phyloP scores from a whole-genome alignment of 495 filamentous ascomycete species.

The Astrocystis sublimbata region DNA sequence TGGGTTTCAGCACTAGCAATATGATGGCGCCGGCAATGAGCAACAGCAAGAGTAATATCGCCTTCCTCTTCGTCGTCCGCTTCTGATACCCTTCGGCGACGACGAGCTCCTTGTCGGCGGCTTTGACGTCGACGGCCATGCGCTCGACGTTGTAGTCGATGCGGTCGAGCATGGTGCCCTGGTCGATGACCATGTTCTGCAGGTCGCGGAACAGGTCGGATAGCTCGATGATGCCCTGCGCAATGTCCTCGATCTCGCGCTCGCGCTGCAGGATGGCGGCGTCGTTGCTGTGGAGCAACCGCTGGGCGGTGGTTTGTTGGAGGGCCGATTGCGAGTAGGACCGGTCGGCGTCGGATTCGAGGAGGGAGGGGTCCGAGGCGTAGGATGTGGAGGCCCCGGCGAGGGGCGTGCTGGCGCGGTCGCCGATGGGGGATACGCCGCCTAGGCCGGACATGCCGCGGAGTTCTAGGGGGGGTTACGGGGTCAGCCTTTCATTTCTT shows the following conservation, averaged over 20 bases:
- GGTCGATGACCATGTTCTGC: slow-evolving; percentile 96
- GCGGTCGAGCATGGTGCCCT: slow-evolving; percentile 94
- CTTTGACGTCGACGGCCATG: slow-evolving; percentile 87
- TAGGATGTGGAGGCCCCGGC: slow-evolving; percentile 47
- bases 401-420: slow-evolving; percentile 63
- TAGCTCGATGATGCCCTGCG: slow-evolving; percentile 94
- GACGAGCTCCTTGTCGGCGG: slow-evolving; percentile 86
- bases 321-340: slow-evolving; percentile 89
- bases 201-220: slow-evolving; percentile 95
- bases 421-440: slow-evolving; percentile 33
- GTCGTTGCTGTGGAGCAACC: slow-evolving; percentile 74
- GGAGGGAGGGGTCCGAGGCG: slow-evolving; percentile 72
- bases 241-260: slow-evolving; percentile 96
- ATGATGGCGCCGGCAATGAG: slow-evolving; percentile 86
- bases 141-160: slow-evolving; percentile 98
- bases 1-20: slow-evolving; percentile 81
- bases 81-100: slow-evolving; percentile 86
- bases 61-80: slow-evolving; percentile 84
- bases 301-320: slow-evolving; percentile 65
- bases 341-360: slow-evolving; percentile 88
- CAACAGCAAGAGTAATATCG: slow-evolving; percentile 82
- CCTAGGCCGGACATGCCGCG: slow-evolving; percentile 65
- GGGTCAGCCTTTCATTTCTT: not conserved
- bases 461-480: slow-evolving; percentile 62
- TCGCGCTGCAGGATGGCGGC: slow-evolving; percentile 87